Conservation (phyloP, 1,139 yeast species). For the Suhomyces atakaporum region DNA sequence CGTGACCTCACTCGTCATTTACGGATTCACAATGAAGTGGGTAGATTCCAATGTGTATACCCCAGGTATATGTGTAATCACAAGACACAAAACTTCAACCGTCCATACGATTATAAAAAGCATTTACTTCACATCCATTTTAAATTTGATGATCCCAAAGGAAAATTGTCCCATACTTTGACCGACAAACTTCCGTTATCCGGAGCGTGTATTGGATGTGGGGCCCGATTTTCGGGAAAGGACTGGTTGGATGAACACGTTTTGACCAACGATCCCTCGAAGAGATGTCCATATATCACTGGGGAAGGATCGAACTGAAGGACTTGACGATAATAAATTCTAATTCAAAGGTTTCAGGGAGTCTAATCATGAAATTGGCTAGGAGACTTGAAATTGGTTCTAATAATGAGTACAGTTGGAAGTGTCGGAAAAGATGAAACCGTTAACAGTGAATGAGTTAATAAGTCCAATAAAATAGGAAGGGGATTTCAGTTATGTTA, state of each 20-base stretch:
- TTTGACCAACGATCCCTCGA: constrained; percentile 26
- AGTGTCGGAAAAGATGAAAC: no score
- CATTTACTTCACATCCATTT: constrained; percentile 49
- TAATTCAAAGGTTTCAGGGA: no score
- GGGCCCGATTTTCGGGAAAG: constrained; percentile 33
- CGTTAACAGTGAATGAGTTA: no score
- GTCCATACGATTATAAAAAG: constrained; percentile 52
- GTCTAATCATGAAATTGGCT: no score
- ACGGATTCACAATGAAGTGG: constrained; percentile 50
- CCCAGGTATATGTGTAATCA: constrained; percentile 46
- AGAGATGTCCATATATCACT: constrained; percentile 11
- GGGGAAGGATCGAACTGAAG: not conserved
- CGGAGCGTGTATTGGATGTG: constrained; percentile 46
- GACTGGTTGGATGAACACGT: constrained; percentile 49
- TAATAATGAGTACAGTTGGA: no score
- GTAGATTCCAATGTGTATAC: constrained; percentile 48
- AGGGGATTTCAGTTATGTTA: no score
- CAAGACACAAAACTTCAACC: constrained; percentile 46
- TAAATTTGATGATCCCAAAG: constrained; percentile 46
- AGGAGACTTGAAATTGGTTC: no score
- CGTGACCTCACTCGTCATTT: constrained; percentile 49
- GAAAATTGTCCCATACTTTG: constrained; percentile 43
- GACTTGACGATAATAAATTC: no score
- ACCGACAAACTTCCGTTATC: constrained; percentile 44
- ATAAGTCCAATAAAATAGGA: no score